A percentile compares a stretch with the other conserved stretches of the same genome.
phyloP scores from a whole-genome alignment of 331 rosid genomes.

The Arachis monticola region DNA sequence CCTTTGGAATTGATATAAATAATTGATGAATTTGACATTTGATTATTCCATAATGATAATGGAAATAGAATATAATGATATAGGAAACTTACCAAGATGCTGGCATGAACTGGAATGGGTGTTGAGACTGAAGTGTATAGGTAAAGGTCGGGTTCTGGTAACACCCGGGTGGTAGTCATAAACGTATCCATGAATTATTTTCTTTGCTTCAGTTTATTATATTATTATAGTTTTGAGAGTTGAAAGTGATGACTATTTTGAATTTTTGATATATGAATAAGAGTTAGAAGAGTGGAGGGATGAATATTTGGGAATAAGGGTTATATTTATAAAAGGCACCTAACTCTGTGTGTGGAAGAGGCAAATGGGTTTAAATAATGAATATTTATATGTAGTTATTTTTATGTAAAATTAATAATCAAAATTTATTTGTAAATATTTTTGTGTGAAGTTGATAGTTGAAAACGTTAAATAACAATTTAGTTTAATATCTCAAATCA shows the following conservation, averaged over 20 bases:
- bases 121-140: conserved; percentile 59
- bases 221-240: not conserved
- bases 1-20: conserved; percentile 44
- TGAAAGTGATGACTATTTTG: not conserved
- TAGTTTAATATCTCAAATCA: too few species aligned
- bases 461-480: too few species aligned
- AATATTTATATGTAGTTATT: too few species aligned
- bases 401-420: too few species aligned
- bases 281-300: too few species aligned
- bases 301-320: not conserved
- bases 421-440: too few species aligned
- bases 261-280: not conserved
- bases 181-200: conserved; percentile 49
- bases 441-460: too few species aligned
- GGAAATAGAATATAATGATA: not conserved
- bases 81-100: conserved; percentile 57
- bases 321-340: not conserved
- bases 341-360: too few species aligned
- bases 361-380: too few species aligned
- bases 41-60: not conserved
- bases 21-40: too few species aligned
- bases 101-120: conserved; percentile 66
- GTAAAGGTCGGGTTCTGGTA: conserved; percentile 68
- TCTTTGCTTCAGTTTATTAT: not conserved
- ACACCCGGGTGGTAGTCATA: conserved; percentile 21